Evolutionary conservation across 1,139 yeast species (phyloP).

Genomic region (Taiozyma onychis): DNA sequence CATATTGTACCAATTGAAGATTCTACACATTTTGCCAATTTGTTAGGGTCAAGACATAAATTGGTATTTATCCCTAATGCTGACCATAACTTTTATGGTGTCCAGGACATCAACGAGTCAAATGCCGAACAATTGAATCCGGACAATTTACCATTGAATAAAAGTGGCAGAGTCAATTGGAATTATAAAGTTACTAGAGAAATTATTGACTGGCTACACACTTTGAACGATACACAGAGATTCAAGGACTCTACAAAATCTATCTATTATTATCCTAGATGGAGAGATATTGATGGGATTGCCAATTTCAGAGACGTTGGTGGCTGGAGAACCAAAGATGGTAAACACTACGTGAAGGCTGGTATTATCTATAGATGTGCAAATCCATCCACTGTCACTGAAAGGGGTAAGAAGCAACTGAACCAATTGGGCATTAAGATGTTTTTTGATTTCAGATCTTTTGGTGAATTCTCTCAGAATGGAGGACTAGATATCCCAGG

Average conservation of each 20-base stretch:
- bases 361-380: conserved; percentile 62
- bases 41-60: conserved; percentile 50
- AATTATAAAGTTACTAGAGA: conserved; percentile 48
- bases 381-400: conserved; percentile 45
- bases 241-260: conserved; percentile 36
- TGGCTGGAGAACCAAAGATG: conserved; percentile 49
- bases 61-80: conserved; percentile 59
- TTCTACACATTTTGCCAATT: conserved; percentile 51
- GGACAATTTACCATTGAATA: conserved; percentile 37
- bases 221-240: conserved; percentile 45
- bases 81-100: conserved; percentile 76
- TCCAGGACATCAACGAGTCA: conserved; percentile 28
- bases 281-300: conserved; percentile 64
- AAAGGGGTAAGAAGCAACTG: conserved; percentile 37
- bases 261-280: conserved; percentile 41
- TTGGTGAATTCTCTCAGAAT: conserved; percentile 47
- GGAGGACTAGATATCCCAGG: conserved; percentile 45
- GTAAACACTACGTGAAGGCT: conserved; percentile 42
- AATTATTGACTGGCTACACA: conserved; percentile 47
- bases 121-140: conserved; percentile 33
- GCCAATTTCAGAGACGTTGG: conserved; percentile 77
- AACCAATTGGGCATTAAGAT: conserved; percentile 43
- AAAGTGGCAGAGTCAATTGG: conserved; percentile 47
- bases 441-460: conserved; percentile 67
- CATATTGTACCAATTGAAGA: conserved; percentile 60